Conservation (phyloP, 1,139 yeast species). For the Kodamaea sp. region DNA sequence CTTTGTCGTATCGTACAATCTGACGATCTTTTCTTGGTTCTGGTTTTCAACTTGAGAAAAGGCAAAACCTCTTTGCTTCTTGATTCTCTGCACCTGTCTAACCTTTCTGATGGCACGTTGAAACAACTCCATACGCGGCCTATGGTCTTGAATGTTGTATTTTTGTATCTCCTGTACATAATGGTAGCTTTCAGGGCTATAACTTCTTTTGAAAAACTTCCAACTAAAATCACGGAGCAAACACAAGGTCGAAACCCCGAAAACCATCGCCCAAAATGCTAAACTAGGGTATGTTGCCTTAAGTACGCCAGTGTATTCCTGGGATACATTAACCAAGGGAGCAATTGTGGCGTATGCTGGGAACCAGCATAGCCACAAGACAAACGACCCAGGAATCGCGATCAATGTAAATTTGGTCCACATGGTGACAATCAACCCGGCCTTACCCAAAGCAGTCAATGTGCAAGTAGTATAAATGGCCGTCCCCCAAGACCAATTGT, state of each 20-base stretch:
- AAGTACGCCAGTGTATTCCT: constrained; percentile 79
- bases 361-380: constrained; percentile 79
- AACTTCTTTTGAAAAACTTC: constrained; percentile 92
- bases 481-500: constrained; percentile 96
- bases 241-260: constrained; percentile 75
- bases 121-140: constrained; percentile 95
- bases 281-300: constrained; percentile 72
- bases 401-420: constrained; percentile 93
- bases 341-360: constrained; percentile 87
- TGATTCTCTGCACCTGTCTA: constrained; percentile 96
- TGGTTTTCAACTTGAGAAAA: constrained; percentile 93
- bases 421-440: constrained; percentile 83
- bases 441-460: constrained; percentile 88
- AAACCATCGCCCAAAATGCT: constrained; percentile 79
- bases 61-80: constrained; percentile 98
- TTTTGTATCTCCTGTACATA: constrained; percentile 96
- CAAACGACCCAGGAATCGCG: constrained; percentile 93
- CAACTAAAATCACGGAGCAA: constrained; percentile 84
- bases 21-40: constrained; percentile 85
- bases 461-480: constrained; percentile 85
- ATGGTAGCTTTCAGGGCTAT: constrained; percentile 88
- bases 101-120: constrained; percentile 96
- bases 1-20: constrained; percentile 92
- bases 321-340: constrained; percentile 77
- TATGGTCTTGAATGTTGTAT: constrained; percentile 86